phyloP scores from a whole-genome alignment of 2,329 filamentous ascomycete genomes.

The Ophiocordyceps camponoti-floridani region DNA sequence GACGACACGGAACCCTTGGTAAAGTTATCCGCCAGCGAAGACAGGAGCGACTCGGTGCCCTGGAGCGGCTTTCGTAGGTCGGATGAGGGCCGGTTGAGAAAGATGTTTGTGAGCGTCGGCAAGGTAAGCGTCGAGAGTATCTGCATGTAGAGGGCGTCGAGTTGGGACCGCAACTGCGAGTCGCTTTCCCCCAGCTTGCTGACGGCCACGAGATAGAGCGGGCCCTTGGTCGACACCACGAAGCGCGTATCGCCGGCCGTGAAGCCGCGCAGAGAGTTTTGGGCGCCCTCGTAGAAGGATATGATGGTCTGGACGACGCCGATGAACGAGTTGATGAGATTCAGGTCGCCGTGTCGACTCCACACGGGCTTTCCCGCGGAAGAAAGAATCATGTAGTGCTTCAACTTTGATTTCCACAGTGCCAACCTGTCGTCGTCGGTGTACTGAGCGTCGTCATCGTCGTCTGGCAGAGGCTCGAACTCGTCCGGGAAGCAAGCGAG shows the following conservation, averaged over 20 bases:
- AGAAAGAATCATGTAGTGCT: slow-evolving; percentile 93
- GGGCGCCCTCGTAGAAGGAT: slow-evolving; percentile 75
- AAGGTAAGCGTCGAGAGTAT: slow-evolving; percentile 90
- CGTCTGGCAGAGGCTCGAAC: slow-evolving; percentile 56
- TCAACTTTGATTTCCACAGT: slow-evolving; percentile 80
- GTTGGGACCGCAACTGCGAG: slow-evolving; percentile 65
- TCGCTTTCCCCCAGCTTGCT: slow-evolving; percentile 88
- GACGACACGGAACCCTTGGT: slow-evolving; percentile 82
- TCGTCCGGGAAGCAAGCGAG: slow-evolving; percentile 56
- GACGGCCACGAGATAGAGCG: slow-evolving; percentile 84
- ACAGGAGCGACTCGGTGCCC: slow-evolving; percentile 79
- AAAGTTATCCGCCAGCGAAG: slow-evolving; percentile 85
- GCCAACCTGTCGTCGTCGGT: slow-evolving; percentile 42
- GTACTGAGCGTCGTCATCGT: slow-evolving; percentile 18
- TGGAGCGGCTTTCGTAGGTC: slow-evolving; percentile 80
- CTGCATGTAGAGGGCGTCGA: slow-evolving; percentile 95
- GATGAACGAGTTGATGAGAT: slow-evolving; percentile 81
- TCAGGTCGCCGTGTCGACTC: slow-evolving; percentile 81
- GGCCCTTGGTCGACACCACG: slow-evolving; percentile 67
- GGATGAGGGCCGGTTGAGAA: slow-evolving; percentile 79
- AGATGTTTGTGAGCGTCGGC: slow-evolving; percentile 71
- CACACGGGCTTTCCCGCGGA: slow-evolving; percentile 95
- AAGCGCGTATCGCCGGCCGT: slow-evolving; percentile 77
- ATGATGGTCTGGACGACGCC: slow-evolving; percentile 95
- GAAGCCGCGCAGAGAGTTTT: slow-evolving; percentile 66